Conservation (phyloP, 2,329 filamentous ascomycete species). For the Balansia obtecta region DNA sequence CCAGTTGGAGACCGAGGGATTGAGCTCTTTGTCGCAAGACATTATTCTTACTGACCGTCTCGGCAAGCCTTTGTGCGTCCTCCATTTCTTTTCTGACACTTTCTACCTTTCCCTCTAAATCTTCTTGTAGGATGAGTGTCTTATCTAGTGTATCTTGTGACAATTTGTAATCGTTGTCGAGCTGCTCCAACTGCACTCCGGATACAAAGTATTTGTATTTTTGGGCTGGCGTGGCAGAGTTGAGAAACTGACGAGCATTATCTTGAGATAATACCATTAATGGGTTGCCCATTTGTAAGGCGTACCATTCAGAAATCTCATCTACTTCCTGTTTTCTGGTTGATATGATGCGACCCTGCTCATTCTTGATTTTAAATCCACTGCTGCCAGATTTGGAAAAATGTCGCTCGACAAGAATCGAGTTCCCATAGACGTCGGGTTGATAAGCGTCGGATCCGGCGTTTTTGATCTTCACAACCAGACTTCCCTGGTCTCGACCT, state of each 20-base stretch:
- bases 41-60: slow-evolving; percentile 53
- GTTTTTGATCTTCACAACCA: slow-evolving; percentile 85
- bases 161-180: slow-evolving; percentile 83
- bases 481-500: slow-evolving; percentile 61
- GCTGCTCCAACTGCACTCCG: slow-evolving; percentile 82
- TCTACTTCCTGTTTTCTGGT: slow-evolving; percentile 79
- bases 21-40: slow-evolving; percentile 49
- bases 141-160: slow-evolving; percentile 68
- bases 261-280: slow-evolving; percentile 94
- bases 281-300: slow-evolving; percentile 89
- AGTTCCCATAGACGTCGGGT: slow-evolving; percentile 67
- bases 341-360: slow-evolving; percentile 57
- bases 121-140: slow-evolving; percentile 28
- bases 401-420: slow-evolving; percentile 81
- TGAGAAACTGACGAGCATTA: slow-evolving; percentile 85
- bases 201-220: slow-evolving; percentile 97
- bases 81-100: slow-evolving; percentile 32
- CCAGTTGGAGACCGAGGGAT: slow-evolving; percentile 52
- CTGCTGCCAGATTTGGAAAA: slow-evolving; percentile 66
- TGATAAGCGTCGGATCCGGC: slow-evolving; percentile 75
- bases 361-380: slow-evolving; percentile 78
- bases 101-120: slow-evolving; percentile 21
- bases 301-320: slow-evolving; percentile 86
- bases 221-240: slow-evolving; percentile 63
- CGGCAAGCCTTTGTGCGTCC: slow-evolving; percentile 51